These are phyloP conservation scores for Wickerhamiella qilinensis DNA, from an alignment of 805 yeast genomes.

Conservation along the genomic window DNA sequence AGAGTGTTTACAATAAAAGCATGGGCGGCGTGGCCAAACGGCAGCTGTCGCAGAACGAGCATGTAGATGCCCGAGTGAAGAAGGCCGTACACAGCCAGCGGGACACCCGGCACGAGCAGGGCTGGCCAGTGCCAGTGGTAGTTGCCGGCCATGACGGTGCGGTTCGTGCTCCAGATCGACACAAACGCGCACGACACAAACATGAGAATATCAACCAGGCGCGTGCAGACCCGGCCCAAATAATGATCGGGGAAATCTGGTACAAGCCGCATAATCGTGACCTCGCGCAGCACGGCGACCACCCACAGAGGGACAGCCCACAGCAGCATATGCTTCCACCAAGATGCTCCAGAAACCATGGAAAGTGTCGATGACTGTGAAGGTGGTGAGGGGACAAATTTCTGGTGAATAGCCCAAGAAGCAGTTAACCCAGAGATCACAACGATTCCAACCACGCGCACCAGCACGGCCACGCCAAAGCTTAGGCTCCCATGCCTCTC, in stretches of 20 bases:
- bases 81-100: slow-evolving; percentile 4
- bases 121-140: slow-evolving; percentile 16
- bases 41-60: neutral
- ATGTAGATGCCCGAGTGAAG: slow-evolving; percentile 1
- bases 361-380: no score
- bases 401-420: no score
- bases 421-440: no score
- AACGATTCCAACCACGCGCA: no score
- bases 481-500: no score
- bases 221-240: slow-evolving; percentile 3
- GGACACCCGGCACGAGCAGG: slow-evolving; percentile 5
- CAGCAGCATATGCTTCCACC: slow-evolving; percentile 1
- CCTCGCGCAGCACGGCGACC: slow-evolving; percentile 1
- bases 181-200: slow-evolving; percentile 12
- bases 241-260: slow-evolving; percentile 1
- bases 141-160: slow-evolving; percentile 7
- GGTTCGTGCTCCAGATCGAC: slow-evolving; percentile 10
- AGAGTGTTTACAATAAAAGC: neutral
- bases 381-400: no score
- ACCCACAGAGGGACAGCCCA: slow-evolving; percentile 1
- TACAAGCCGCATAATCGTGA: slow-evolving; percentile 1
- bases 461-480: no score
- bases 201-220: slow-evolving; percentile 11
- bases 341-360: no score
- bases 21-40: neutral